Base-by-base conservation (phyloP, 805 yeast genomes). In the Wickerhamomyces silvicola region DNA sequence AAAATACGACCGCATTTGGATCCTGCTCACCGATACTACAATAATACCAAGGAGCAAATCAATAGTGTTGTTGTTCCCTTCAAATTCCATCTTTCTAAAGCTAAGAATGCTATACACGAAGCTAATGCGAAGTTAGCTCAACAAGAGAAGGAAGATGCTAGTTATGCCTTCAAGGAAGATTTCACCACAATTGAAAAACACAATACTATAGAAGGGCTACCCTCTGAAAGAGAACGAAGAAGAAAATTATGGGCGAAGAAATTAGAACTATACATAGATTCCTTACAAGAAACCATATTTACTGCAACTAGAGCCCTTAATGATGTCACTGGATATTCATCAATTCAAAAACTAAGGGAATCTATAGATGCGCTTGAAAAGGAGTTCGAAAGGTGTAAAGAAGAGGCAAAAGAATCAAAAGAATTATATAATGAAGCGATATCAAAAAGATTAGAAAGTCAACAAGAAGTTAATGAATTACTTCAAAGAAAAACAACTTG, bases 321-420 rank as follows among this genome's bases (percentile, higher is more conserved):
- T 49, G 95, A 87, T 45, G 78, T 87, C 9, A 90, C 98, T 0
- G 98, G 98, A 0, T 92, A 92, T 55, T 70, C 86, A 0, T 66
- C 78, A 13, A 84, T 92, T 35, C 94, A 84, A 49, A 64, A 68
- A 36, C 58, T 90, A 45, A 80, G 86, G 55, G 54, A 63, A 18
- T 59, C 72, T 2, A 85, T 92, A 19, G 75, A 70, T 7, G 38
- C 48, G 0, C 39, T 63, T 41, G 97, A 90, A 45, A 38, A 40
- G 10, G 63, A 68, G 20, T 54, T 85, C 24, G 61, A 62, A 30
- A 54, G 51, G 1, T 59, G 75, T 4, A 72, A 84, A 35, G 54
- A 54, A 1, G 45, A 59, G 2, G 77, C 82, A 6, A 66, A 63
- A 25, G 26, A 22, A 0, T 62, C 73, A 5, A 85, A 82, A 48